phyloP scores from a whole-genome alignment of 345 rosid genomes.

The Syzygium oleosum region DNA sequence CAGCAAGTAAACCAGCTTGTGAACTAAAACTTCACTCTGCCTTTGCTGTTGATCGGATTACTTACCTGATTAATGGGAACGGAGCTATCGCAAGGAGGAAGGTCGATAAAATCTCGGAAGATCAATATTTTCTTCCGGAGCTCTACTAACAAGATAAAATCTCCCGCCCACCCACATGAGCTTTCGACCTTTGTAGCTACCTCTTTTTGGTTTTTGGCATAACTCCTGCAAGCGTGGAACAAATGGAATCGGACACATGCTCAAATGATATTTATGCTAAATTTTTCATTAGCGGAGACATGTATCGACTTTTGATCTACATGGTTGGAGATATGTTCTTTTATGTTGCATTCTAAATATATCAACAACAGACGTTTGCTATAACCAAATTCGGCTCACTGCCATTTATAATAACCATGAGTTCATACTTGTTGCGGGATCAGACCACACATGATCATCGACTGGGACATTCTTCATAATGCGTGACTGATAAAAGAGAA shows the following conservation, averaged over 20 bases:
- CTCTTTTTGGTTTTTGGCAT: neutral
- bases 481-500: neutral
- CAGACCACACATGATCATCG: neutral
- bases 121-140: constrained; percentile 23
- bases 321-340: neutral
- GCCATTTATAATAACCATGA: neutral
- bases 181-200: neutral
- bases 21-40: neutral
- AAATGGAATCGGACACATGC: neutral
- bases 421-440: neutral
- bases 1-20: neutral
- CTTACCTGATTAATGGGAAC: constrained; percentile 16
- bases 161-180: neutral
- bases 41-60: neutral
- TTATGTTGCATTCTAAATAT: neutral
- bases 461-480: neutral
- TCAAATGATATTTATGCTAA: neutral
- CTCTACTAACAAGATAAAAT: constrained; percentile 16
- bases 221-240: neutral
- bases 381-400: neutral
- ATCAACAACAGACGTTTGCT: neutral
- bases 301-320: neutral
- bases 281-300: neutral
- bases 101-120: constrained; percentile 21
- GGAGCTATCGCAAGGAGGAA: constrained; percentile 20